A percentile compares a stretch with the other conserved stretches of the same genome.
phyloP scores from a whole-genome alignment of 2,329 filamentous ascomycete genomes.

The Lojkania enalia region DNA sequence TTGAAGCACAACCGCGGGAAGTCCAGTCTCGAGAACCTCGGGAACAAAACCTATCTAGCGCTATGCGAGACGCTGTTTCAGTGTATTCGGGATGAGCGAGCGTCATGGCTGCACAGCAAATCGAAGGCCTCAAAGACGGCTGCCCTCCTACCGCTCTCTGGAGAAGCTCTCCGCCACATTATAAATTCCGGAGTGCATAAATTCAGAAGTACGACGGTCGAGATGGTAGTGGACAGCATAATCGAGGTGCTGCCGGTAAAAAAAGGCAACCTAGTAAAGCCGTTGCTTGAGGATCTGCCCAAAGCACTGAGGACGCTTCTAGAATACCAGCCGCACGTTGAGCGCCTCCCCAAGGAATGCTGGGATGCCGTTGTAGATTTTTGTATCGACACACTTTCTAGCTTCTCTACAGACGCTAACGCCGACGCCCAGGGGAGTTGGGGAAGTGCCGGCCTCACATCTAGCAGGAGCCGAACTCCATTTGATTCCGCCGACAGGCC shows the following conservation, averaged over 20 bases:
- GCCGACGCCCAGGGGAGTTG: conserved; percentile 30
- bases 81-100: conserved; percentile 68
- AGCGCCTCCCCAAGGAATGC: conserved; percentile 69
- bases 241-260: conserved; percentile 69
- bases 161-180: conserved; percentile 70
- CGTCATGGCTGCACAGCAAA: conserved; percentile 58
- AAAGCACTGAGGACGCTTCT: conserved; percentile 74
- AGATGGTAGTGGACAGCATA: conserved; percentile 79
- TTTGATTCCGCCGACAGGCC: conserved; percentile 31
- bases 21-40: conserved; percentile 53
- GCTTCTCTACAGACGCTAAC: conserved; percentile 30
- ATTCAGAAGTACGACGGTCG: conserved; percentile 76
- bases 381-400: conserved; percentile 64
- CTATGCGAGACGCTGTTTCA: conserved; percentile 82
- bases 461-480: conserved; percentile 36
- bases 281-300: conserved; percentile 75
- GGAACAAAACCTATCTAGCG: conserved; percentile 77
- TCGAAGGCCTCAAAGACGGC: conserved; percentile 42
- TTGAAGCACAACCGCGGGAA: conserved; percentile 57
- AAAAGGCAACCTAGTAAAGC: conserved; percentile 66
- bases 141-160: conserved; percentile 67
- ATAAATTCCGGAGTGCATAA: conserved; percentile 70
- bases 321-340: conserved; percentile 73
- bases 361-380: conserved; percentile 75
- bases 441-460: conserved; percentile 28